A percentile compares a stretch with the other conserved stretches of the same genome.
Conservation (phyloP, 352 stramenopile genomes). For the Blastocystis sp. region DNA sequence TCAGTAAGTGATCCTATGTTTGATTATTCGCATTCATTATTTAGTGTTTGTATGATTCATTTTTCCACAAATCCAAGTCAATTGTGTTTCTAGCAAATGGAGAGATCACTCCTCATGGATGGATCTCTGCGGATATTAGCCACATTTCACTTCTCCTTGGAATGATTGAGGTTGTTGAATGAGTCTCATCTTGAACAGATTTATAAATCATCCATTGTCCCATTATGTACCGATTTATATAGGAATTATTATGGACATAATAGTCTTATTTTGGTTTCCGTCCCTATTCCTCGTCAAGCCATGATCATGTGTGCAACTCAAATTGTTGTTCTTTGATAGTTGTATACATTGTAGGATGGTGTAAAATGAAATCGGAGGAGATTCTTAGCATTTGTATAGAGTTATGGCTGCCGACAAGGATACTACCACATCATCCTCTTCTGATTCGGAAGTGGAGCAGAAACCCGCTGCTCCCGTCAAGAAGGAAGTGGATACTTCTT, state of each 20-base stretch:
- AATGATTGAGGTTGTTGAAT: too few relatives aligned
- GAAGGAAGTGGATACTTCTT: constrained; percentile 37
- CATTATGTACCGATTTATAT: too few relatives aligned
- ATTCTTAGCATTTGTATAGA: background rate
- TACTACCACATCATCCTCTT: constrained; percentile 32
- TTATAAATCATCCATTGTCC: too few relatives aligned
- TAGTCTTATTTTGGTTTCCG: background rate
- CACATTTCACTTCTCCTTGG: too few relatives aligned
- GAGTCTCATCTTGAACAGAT: too few relatives aligned
- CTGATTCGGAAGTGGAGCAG: constrained; percentile 26
- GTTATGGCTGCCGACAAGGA: constrained; percentile 38
- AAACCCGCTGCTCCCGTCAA: background rate
- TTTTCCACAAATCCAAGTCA: too few relatives aligned
- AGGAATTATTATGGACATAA: background rate
- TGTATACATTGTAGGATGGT: background rate
- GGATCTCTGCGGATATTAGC: too few relatives aligned
- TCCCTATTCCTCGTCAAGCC: background rate
- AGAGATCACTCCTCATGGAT: too few relatives aligned
- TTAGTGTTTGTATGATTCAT: background rate
- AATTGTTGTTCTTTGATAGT: background rate
- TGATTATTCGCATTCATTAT: background rate
- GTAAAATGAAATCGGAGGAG: background rate
- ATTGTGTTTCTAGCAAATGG: too few relatives aligned
- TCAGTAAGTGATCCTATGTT: background rate
- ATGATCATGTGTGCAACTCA: background rate